Conservation (phyloP, 768 basidiomycete species). For the Mycena crocata region DNA sequence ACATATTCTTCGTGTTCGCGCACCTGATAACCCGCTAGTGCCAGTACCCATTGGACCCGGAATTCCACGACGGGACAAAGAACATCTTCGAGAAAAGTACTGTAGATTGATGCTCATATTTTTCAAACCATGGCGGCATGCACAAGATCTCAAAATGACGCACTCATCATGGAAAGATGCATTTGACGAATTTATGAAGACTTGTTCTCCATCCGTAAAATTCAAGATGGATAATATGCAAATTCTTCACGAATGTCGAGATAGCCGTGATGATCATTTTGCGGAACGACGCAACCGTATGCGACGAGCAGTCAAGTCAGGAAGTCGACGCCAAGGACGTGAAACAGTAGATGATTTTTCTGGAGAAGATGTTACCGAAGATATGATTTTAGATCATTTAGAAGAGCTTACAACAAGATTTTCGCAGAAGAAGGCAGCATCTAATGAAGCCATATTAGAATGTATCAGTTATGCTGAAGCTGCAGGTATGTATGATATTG, state of each 20-base stretch:
- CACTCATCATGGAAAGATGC: slow-evolving; percentile 43
- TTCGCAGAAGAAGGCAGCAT: neutral
- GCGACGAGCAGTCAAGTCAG: neutral
- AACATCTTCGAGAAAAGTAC: slow-evolving; percentile 34
- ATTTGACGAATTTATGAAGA: slow-evolving; percentile 35
- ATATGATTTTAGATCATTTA: slow-evolving; percentile 33
- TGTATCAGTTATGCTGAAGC: slow-evolving; percentile 24
- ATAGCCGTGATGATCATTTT: slow-evolving; percentile 15
- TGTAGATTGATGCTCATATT: too few species aligned
- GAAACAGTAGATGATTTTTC: slow-evolving; percentile 15
- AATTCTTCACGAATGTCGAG: slow-evolving; percentile 43
- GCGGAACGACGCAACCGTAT: slow-evolving; percentile 18
- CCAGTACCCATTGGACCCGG: slow-evolving; percentile 49
- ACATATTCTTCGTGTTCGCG: slow-evolving; percentile 32
- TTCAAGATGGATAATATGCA: slow-evolving; percentile 53
- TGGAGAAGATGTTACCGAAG: slow-evolving; percentile 18
- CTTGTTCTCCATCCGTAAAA: slow-evolving; percentile 14
- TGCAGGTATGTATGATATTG: slow-evolving; percentile 15
- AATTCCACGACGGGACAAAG: slow-evolving; percentile 46
- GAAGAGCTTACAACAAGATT: slow-evolving; percentile 14
- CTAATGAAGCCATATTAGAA: slow-evolving; percentile 7
- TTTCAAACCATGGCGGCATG: slow-evolving; percentile 55
- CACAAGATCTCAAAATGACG: slow-evolving; percentile 36
- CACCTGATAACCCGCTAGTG: slow-evolving; percentile 25
- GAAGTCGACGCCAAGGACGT: neutral